A percentile compares a stretch with the other conserved stretches of the same genome.
Conservation (phyloP, 139 green algal species). For the Klebsormidium nitens region DNA sequence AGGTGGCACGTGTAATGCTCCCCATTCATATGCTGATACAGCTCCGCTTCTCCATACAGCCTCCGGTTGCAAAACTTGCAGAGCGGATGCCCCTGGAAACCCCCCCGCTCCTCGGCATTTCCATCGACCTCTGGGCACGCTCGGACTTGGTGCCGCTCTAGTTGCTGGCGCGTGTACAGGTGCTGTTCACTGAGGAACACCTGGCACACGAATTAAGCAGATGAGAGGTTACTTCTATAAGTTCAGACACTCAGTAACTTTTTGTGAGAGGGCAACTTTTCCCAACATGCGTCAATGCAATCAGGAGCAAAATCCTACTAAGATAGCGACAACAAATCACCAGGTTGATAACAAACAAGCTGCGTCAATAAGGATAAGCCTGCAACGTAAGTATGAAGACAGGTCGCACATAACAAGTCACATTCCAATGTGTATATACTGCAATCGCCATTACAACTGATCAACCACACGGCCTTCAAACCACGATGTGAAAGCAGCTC, state of each 20-base stretch:
- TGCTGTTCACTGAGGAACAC: slow-evolving; percentile 88
- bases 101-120: slow-evolving; percentile 36
- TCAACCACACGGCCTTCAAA: too few species aligned
- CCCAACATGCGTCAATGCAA: neutral
- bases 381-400: too few species aligned
- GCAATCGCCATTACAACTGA: too few species aligned
- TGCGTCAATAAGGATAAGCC: too few species aligned
- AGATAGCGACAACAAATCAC: neutral
- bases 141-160: slow-evolving; percentile 76
- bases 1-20: slow-evolving; percentile 55
- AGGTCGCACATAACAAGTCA: too few species aligned
- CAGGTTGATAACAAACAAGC: neutral
- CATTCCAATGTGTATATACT: too few species aligned
- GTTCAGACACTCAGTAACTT: neutral
- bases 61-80: slow-evolving; percentile 60
- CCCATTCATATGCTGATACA: slow-evolving; percentile 88
- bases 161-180: slow-evolving; percentile 69
- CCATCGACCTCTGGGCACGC: slow-evolving; percentile 25
- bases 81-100: slow-evolving; percentile 82
- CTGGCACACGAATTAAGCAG: slow-evolving; percentile 36
- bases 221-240: neutral
- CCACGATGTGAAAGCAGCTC: too few species aligned
- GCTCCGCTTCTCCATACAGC: slow-evolving; percentile 81
- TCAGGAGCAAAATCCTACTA: neutral
- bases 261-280: neutral